These are phyloP conservation scores for Xylaria sp. DNA, from an alignment of 2,329 filamentous ascomycete genomes.

Conservation along the genomic window DNA sequence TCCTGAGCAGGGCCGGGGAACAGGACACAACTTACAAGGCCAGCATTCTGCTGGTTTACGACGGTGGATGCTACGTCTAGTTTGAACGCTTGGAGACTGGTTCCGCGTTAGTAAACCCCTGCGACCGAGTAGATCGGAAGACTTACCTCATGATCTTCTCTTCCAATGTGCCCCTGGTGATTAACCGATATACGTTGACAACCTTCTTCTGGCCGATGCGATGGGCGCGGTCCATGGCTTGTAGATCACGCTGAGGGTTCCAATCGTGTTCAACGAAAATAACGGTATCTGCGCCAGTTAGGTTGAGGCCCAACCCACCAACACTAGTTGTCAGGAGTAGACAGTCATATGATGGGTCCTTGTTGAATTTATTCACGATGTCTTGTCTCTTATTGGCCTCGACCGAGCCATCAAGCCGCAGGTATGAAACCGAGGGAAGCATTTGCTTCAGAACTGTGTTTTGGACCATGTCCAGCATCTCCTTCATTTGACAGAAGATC, in stretches of 20 bases:
- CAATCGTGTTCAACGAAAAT: conserved; percentile 99
- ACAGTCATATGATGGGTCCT: conserved; percentile 94
- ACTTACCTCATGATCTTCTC: conserved; percentile 85
- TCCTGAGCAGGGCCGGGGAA: background rate
- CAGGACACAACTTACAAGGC: conserved; percentile 51
- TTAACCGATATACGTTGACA: conserved; percentile 96
- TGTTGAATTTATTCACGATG: conserved; percentile 99
- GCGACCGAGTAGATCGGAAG: background rate
- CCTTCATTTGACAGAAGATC: conserved; percentile 99
- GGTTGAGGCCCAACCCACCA: conserved; percentile 88
- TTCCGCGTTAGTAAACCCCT: conserved; percentile 8
- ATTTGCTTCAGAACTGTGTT: conserved; percentile 87
- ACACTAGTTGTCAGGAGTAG: conserved; percentile 93
- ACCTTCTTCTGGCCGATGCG: conserved; percentile 99
- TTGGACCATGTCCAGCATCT: conserved; percentile 99
- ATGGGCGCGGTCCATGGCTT: conserved; percentile 98
- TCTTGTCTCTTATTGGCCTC: conserved; percentile 93
- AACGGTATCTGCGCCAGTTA: conserved; percentile 96
- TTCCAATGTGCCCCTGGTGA: conserved; percentile 92
- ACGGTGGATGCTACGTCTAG: conserved; percentile 98
- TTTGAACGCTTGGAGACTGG: conserved; percentile 92
- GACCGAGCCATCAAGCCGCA: conserved; percentile 91
- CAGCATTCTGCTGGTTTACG: conserved; percentile 98
- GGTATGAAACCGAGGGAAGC: conserved; percentile 88
- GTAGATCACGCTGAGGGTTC: conserved; percentile 98